These are phyloP conservation scores for Xerocomellus intermedius DNA, from an alignment of 768 basidiomycete genomes.

Conservation along the genomic window DNA sequence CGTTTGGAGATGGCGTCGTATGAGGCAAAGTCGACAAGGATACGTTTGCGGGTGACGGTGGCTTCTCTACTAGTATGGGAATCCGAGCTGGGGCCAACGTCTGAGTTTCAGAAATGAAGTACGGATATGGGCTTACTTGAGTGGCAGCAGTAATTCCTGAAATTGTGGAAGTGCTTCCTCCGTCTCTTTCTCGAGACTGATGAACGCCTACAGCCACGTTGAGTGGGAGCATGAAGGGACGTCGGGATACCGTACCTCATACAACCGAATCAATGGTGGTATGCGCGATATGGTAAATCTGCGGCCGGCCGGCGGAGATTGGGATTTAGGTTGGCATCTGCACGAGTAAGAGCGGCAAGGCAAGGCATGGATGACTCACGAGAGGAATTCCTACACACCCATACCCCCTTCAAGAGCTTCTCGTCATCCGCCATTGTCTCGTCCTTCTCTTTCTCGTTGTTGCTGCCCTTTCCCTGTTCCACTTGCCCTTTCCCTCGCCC, in stretches of 20 bases:
- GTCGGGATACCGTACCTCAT: constrained; percentile 52
- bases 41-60: constrained; percentile 67
- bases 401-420: constrained; percentile 83
- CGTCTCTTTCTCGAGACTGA: constrained; percentile 83
- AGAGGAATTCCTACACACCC: constrained; percentile 81
- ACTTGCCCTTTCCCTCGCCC: constrained; percentile 55
- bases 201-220: constrained; percentile 50
- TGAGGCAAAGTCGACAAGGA: constrained; percentile 81
- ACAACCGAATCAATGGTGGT: constrained; percentile 65
- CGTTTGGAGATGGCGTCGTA: constrained; percentile 89
- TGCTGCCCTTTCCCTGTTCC: constrained; percentile 13
- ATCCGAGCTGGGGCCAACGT: constrained; percentile 30
- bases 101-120: constrained; percentile 12
- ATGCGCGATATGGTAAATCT: constrained; percentile 62
- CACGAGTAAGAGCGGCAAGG: neutral
- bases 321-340: neutral
- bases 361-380: constrained; percentile 57
- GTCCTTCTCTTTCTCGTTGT: constrained; percentile 36
- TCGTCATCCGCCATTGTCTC: constrained; percentile 59
- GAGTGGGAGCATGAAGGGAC: neutral
- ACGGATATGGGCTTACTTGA: constrained; percentile 46
- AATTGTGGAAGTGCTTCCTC: constrained; percentile 84
- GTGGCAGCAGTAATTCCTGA: constrained; percentile 74
- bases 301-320: neutral
- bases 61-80: constrained; percentile 67